A percentile compares a stretch with the other conserved stretches of the same genome.
Evolutionary conservation across 1,139 yeast genomes (phyloP).

Genomic region (Pneumocystis canis): DNA sequence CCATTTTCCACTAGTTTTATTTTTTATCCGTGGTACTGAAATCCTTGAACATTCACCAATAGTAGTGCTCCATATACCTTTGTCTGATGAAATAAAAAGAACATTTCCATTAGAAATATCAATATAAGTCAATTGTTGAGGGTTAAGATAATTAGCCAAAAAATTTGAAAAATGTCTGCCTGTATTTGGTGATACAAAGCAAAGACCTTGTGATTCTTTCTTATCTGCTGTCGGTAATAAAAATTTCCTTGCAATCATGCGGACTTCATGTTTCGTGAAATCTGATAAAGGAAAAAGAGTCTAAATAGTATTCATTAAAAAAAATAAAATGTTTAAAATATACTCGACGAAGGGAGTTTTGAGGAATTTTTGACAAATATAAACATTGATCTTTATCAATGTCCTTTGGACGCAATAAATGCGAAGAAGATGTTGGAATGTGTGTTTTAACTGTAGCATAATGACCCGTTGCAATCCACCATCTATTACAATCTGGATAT

Average conservation of each 20-base stretch:
- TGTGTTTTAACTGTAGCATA: constrained; percentile 34
- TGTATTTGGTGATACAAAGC: constrained; percentile 62
- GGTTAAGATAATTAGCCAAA: constrained; percentile 55
- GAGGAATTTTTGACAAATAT: constrained; percentile 57
- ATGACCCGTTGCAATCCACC: constrained; percentile 88
- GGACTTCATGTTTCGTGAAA: constrained; percentile 54
- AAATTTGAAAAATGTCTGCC: constrained; percentile 53
- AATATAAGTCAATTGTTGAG: constrained; percentile 59
- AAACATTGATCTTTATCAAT: constrained; percentile 76
- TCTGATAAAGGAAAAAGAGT: constrained; percentile 71
- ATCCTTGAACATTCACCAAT: constrained; percentile 75
- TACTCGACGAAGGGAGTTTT: constrained; percentile 29
- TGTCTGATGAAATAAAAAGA: constrained; percentile 29
- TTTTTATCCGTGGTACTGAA: constrained; percentile 77
- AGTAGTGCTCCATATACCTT: constrained; percentile 87
- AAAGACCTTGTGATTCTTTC: constrained; percentile 88
- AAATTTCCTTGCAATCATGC: constrained; percentile 44
- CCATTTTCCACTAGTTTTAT: constrained; percentile 66
- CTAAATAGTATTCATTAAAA: neutral
- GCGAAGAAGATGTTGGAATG: constrained; percentile 20
- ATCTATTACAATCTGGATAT: constrained; percentile 3
- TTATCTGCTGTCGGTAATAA: constrained; percentile 43
- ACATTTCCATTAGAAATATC: constrained; percentile 62
- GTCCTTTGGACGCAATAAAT: constrained; percentile 44
- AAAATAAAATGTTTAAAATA: neutral